Conservation (phyloP, 257 asterid genomes). For the Ilex aquifolium region DNA sequence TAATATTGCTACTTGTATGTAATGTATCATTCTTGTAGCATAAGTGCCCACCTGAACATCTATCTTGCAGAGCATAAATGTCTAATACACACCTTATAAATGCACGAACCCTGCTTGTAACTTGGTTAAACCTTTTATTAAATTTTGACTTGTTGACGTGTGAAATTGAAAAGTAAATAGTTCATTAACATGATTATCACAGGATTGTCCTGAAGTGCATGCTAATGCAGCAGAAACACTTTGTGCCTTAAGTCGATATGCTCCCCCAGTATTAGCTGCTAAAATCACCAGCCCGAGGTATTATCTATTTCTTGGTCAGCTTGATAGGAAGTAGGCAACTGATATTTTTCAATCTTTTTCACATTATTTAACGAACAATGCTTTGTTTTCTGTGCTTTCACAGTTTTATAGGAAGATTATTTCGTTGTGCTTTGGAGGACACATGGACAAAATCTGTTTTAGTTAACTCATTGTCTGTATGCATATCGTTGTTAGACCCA, state of each 20-base stretch:
- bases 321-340: slow-evolving; percentile 4
- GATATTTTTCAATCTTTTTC: too few species aligned
- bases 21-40: too few species aligned
- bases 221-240: slow-evolving; percentile 93
- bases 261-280: slow-evolving; percentile 66
- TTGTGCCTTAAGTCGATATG: slow-evolving; percentile 66
- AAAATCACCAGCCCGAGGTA: slow-evolving; percentile 82
- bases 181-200: slow-evolving; percentile 12
- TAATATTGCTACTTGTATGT: too few species aligned
- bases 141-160: too few species aligned
- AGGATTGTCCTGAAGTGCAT: slow-evolving; percentile 93
- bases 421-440: slow-evolving; percentile 69
- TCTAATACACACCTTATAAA: too few species aligned
- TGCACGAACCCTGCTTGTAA: too few species aligned
- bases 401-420: slow-evolving; percentile 74
- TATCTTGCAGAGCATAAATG: too few species aligned
- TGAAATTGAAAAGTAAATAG: too few species aligned
- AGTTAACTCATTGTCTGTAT: slow-evolving; percentile 66
- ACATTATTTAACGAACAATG: too few species aligned
- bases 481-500: slow-evolving; percentile 77
- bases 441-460: slow-evolving; percentile 78
- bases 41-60: too few species aligned
- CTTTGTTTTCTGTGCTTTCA: slow-evolving; percentile 2
- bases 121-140: too few species aligned
- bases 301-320: neutral